These are phyloP conservation scores for Baorangia bicolor DNA, from an alignment of 768 basidiomycete genomes.

Conservation along the genomic window DNA sequence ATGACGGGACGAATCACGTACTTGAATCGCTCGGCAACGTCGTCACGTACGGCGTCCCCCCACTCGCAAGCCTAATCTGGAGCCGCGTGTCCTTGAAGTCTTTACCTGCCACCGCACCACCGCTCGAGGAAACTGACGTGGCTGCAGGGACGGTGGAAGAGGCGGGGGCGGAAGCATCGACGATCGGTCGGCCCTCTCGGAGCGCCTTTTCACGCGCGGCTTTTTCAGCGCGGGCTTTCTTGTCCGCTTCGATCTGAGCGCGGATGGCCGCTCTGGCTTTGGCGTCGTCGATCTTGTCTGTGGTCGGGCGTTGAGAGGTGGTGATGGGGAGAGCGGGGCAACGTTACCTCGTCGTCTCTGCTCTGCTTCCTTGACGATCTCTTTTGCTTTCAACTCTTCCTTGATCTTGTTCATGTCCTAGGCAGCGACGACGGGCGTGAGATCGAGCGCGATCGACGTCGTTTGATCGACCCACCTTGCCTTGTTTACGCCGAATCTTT, in stretches of 20 bases:
- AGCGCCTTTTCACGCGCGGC: conserved; percentile 88
- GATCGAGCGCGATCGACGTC: background rate
- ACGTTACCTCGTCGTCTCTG: conserved; percentile 69
- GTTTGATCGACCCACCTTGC: conserved; percentile 49
- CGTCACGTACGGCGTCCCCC: conserved; percentile 75
- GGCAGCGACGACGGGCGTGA: conserved; percentile 1
- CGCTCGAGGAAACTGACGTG: conserved; percentile 32
- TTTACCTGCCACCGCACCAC: conserved; percentile 49
- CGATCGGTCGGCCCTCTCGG: conserved; percentile 66
- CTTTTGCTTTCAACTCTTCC: conserved; percentile 76
- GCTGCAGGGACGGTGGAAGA: conserved; percentile 35
- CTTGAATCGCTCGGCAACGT: conserved; percentile 78
- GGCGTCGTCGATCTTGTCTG: conserved; percentile 90
- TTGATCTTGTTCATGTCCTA: conserved; percentile 71
- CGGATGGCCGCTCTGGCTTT: conserved; percentile 85
- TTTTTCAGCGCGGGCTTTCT: conserved; percentile 83
- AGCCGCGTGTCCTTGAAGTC: conserved; percentile 87
- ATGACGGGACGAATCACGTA: conserved; percentile 36
- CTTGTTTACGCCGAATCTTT: conserved; percentile 78
- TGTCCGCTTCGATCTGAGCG: conserved; percentile 94
- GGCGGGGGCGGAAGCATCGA: conserved; percentile 29
- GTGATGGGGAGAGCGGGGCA: too few species aligned
- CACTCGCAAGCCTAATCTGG: conserved; percentile 83
- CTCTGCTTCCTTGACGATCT: conserved; percentile 81
- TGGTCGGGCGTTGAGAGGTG: background rate